Evolutionary conservation across 1,284 basidiomycete genomes (phyloP), one percentile per base, ranked within the genome.

Genomic region (Pseudozyma sp.): DNA sequence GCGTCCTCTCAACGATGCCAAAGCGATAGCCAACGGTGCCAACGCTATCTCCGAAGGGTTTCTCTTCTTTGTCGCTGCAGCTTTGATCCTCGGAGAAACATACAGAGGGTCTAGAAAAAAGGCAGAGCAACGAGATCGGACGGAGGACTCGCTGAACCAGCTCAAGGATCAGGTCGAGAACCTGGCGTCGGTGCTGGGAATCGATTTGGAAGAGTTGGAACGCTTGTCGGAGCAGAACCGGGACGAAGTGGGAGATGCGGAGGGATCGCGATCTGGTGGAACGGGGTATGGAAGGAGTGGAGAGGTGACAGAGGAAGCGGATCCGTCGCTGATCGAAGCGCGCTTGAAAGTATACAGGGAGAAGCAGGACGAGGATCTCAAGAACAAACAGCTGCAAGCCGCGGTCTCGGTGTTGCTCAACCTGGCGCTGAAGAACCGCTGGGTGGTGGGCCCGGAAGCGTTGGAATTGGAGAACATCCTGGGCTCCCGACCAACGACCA

Each of bases 1-100:
- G 14, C 71, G 82, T 8, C 82, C 82, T 7, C 67, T 84, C 53
- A 84, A 82, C 61, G 82, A 84, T 61, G 72, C 78, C 51, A 83
- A 82, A 59, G 78, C 77, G 30, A 74, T 79, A 31, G 63, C 70
- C 11, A 81, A 80, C 42, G 79, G 80, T 16, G 80, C 80, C 6
- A 80, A 81, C 43, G 80, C 81, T 19, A 80, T 83, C 48, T 79
- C 78, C 1, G 81, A 83, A 55, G 79, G 72, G 6, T 83, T 83
- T 46, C 64, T 84, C 13, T 84, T 84, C 68, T 65, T 74, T 11
- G 79, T 84, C 1, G 82, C 82, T 11, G 79, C 78, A 17, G 57
- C 74, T 1, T 66, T 84, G 10, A 84, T 84, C 33, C 37, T 84
- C 3, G 82, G 80, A 10, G 82, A 84, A 39, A 74, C 73, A 0